Base-by-base conservation (phyloP, 2,329 filamentous ascomycete genomes). In the Aspergillus unguis region DNA sequence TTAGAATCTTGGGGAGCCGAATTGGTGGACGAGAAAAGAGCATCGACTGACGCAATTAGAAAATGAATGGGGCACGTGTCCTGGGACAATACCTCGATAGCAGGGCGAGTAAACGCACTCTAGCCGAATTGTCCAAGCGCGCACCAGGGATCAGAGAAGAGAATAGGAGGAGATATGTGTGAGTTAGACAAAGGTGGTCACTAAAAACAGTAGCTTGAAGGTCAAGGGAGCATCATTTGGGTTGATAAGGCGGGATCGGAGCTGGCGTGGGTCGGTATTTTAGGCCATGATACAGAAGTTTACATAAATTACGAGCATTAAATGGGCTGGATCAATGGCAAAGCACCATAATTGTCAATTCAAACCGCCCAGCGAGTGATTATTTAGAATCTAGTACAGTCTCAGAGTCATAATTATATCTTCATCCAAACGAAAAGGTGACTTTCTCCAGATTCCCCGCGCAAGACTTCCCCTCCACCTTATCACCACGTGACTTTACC, bases 1-100 rank as follows among this genome's bases (percentile, higher is more conserved):
- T 46, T 50, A 65, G 59, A 57, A 56, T 62, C 62, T 62, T 63
- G 54, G 63, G 54, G 61, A 66, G 60, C 52, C 65, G 63, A 61
- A 60, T 59, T 52, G 61, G 59, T 56, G 54, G 52, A 48, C 58
- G 65, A 52, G 62, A 65, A 62, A 71, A 65, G 56, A 70, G 67
- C 68, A 72, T 71, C 62, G 63, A 64, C 64, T 53, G 41, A 28
- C 44, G 51, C 33, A 11, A 31, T 50, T 50, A 51, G 45, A 46
- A 44, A 51, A 37, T 17, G 26, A 47, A 48, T 28, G 44, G 52
- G 53, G 57, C 60, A 58, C 51, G 55, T 58, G 57, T 54, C 58
- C 52, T 54, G 25, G 41, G 37, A 52, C 44, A 45, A 36, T 50
- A 48, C 51, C 51, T 44, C 48, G 41, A 52, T 46, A n/a, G 52